phyloP scores from a whole-genome alignment of 306 rosid species.

The Crataegus laevigata region DNA sequence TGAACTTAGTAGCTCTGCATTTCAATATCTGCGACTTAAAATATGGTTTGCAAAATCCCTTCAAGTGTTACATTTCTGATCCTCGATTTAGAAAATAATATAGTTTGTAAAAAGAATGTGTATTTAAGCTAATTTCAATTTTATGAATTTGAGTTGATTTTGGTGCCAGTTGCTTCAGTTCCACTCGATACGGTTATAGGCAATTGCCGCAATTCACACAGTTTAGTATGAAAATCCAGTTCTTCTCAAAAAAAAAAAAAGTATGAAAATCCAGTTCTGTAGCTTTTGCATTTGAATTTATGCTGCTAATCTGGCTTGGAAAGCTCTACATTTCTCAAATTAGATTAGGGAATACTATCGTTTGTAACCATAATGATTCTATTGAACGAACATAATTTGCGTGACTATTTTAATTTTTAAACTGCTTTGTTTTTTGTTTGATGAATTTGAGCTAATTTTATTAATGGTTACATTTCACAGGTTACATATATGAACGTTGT shows the following conservation, averaged over 20 bases:
- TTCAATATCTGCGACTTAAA: background rate
- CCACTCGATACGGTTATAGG: conserved; percentile 65
- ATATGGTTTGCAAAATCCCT: background rate
- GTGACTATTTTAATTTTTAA: background rate
- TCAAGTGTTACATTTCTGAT: background rate
- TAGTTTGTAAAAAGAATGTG: background rate
- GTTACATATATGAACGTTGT: conserved; percentile 65
- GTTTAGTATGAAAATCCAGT: background rate
- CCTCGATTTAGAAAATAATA: background rate
- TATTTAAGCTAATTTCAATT: background rate
- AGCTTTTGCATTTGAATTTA: background rate
- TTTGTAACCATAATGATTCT: background rate
- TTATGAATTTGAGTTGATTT: background rate
- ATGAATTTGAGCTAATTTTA: conserved; percentile 8
- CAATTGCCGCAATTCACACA: background rate
- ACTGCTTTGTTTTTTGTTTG: background rate
- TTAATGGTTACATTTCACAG: conserved; percentile 32
- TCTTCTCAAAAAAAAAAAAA: background rate
- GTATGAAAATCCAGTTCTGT: background rate
- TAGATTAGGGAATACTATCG: background rate
- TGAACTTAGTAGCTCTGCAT: background rate
- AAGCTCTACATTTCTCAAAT: background rate
- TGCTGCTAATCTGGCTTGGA: background rate
- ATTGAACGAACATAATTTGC: background rate
- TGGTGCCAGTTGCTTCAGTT: conserved; percentile 47